Conservation (phyloP, 2,329 filamentous ascomycete genomes). For the Aspergillus persii region DNA sequence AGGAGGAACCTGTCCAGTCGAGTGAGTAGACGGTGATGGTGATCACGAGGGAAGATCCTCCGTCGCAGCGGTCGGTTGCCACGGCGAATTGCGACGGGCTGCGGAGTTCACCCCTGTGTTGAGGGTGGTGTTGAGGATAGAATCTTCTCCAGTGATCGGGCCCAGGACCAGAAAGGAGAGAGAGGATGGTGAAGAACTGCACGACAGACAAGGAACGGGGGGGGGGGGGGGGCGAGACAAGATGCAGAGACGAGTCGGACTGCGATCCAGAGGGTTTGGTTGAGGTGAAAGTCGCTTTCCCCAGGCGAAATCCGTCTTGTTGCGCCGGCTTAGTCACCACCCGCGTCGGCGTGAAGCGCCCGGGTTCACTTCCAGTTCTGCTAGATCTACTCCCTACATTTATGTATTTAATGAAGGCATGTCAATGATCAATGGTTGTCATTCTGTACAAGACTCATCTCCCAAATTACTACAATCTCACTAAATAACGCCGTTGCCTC, state of each 20-base stretch:
- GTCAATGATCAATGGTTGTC: background rate
- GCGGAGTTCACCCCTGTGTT: background rate
- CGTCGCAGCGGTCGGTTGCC: constrained; percentile 20
- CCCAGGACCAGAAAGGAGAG: background rate
- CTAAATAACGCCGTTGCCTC: background rate
- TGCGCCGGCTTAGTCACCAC: constrained; percentile 34
- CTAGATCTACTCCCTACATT: too few species aligned
- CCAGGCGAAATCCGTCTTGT: constrained; percentile 38
- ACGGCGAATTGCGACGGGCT: constrained; percentile 12
- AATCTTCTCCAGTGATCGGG: constrained; percentile 9
- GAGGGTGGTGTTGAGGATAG: constrained; percentile 12
- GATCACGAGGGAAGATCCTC: constrained; percentile 14
- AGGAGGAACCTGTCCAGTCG: constrained; percentile 5
- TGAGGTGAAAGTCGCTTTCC: constrained; percentile 36
- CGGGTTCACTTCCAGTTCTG: too few species aligned
- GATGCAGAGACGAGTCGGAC: background rate
- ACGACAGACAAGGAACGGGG: background rate
- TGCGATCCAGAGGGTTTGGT: constrained; percentile 25
- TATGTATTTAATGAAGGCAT: too few species aligned
- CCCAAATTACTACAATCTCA: background rate
- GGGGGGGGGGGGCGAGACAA: background rate
- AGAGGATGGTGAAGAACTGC: too few species aligned
- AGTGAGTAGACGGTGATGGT: background rate
- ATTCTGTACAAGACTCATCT: constrained; percentile 2
- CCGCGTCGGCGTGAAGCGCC: background rate